These are phyloP conservation scores for Punctularia strigosozonata DNA, from an alignment of 768 basidiomycete species.

Conservation along the genomic window DNA sequence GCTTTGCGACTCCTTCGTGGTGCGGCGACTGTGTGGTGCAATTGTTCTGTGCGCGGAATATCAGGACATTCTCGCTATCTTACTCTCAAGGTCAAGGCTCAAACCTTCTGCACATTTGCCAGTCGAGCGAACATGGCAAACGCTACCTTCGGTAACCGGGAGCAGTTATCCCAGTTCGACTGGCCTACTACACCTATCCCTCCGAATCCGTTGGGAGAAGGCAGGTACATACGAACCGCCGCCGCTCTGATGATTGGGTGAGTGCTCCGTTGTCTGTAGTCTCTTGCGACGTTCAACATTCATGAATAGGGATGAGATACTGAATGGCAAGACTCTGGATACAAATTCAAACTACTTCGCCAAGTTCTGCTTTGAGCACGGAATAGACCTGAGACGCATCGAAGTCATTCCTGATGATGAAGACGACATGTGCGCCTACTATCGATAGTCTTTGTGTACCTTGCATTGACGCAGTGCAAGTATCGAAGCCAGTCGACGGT, in stretches of 20 bases:
- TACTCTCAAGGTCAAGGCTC: not conserved
- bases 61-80: no score
- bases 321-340: conserved; percentile 86
- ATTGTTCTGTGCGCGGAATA: no score
- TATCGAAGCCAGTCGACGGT: conserved; percentile 72
- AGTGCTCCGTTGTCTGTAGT: conserved; percentile 8
- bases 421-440: conserved; percentile 61
- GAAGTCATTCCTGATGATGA: conserved; percentile 91
- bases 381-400: conserved; percentile 75
- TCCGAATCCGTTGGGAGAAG: conserved; percentile 56
- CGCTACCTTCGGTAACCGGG: not conserved
- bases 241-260: conserved; percentile 72
- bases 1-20: no score
- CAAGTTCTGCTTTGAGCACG: conserved; percentile 81
- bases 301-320: conserved; percentile 64
- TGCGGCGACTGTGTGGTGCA: no score
- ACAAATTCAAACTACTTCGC: conserved; percentile 81
- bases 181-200: conserved; percentile 50
- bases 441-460: not conserved
- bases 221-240: conserved; percentile 59
- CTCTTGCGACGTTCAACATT: not conserved
- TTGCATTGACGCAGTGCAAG: conserved; percentile 24
- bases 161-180: conserved; percentile 11
- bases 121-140: not conserved
- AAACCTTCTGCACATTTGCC: not conserved